Percentiles rank a stretch among this genome's conserved stretches.
Conservation (phyloP, 2,329 filamentous ascomycete genomes). For the Pseudogymnoascus pannorum region DNA sequence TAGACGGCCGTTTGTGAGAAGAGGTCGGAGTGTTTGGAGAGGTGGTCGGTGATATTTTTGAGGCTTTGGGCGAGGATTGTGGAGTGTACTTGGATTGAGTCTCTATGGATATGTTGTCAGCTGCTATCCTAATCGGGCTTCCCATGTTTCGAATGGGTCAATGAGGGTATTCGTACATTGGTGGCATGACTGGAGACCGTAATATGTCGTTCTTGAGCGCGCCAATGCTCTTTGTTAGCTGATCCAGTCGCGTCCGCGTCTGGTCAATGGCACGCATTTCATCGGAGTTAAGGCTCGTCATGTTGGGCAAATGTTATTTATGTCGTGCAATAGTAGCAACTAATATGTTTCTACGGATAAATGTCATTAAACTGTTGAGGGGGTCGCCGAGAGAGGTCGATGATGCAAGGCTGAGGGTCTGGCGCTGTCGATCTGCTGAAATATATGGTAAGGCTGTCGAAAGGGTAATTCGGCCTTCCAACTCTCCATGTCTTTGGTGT, state of each 20-base stretch:
- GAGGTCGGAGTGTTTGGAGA: constrained; percentile 58
- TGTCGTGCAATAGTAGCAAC: background rate
- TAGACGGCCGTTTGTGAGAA: constrained; percentile 66
- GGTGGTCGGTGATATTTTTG: constrained; percentile 55
- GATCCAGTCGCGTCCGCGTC: constrained; percentile 58
- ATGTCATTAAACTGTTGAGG: background rate
- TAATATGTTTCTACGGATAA: background rate
- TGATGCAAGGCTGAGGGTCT: background rate
- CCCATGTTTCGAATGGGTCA: background rate
- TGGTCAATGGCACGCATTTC: constrained; percentile 65
- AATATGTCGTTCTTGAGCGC: constrained; percentile 56
- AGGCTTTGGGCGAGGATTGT: constrained; percentile 67
- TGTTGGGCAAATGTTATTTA: background rate
- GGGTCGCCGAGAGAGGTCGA: background rate
- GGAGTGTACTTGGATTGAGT: constrained; percentile 64
- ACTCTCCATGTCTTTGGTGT: background rate
- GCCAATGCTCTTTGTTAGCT: constrained; percentile 61
- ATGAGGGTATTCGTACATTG: constrained; percentile 43
- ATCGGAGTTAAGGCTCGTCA: constrained; percentile 29
- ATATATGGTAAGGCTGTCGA: background rate
- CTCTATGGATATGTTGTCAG: constrained; percentile 37
- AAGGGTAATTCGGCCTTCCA: background rate
- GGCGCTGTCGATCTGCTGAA: background rate
- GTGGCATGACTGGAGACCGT: constrained; percentile 58
- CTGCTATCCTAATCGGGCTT: background rate